Conservation (phyloP, 2,329 filamentous ascomycete species). For the Ophiostoma pallidulum region DNA sequence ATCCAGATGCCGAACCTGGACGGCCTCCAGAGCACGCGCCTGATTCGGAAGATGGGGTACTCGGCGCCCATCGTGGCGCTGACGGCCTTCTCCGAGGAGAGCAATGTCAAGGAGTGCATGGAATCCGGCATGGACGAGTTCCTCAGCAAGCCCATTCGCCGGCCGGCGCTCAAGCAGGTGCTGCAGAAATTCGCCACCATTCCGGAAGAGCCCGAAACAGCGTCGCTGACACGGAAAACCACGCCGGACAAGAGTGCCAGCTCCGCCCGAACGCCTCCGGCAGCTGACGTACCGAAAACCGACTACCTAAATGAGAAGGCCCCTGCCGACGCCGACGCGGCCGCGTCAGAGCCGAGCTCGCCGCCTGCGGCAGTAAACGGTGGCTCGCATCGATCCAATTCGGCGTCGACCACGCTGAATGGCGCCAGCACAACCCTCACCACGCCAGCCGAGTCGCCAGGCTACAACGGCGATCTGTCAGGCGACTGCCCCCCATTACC, state of each 20-base stretch:
- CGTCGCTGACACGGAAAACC: conserved; percentile 26
- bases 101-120: conserved; percentile 76
- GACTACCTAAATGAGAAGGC: neutral
- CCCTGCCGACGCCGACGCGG: neutral
- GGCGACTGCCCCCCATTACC: neutral
- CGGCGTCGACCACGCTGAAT: neutral
- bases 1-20: conserved; percentile 93
- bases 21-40: conserved; percentile 72
- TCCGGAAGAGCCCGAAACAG: conserved; percentile 53
- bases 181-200: conserved; percentile 78
- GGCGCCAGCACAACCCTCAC: conserved; percentile 1
- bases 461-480: neutral
- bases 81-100: conserved; percentile 84
- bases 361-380: neutral
- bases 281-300: neutral
- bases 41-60: conserved; percentile 82
- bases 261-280: conserved; percentile 4
- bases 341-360: neutral
- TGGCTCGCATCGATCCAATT: neutral
- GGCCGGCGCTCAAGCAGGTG: conserved; percentile 79
- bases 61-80: conserved; percentile 80
- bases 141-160: conserved; percentile 63
- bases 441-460: conserved; percentile 3
- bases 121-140: conserved; percentile 92
- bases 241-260: conserved; percentile 21